Base-by-base conservation (phyloP, 352 stramenopile genomes). In the Globisporangium iwayamae region DNA sequence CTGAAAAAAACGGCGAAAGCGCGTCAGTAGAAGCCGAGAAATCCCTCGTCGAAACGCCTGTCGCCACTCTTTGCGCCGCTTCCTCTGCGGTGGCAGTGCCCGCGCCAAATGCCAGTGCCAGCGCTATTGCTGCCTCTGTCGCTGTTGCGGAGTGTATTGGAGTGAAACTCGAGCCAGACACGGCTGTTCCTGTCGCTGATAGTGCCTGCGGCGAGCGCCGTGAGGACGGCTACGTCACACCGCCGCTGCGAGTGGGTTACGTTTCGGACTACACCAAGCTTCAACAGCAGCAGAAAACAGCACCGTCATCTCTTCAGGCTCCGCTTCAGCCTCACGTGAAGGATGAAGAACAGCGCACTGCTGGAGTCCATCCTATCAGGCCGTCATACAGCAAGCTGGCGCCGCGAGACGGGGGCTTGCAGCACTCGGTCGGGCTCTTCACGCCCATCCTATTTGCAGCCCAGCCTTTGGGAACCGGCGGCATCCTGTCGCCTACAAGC, bases 141-240 rank as follows among this genome's bases (percentile, higher is more conserved):
- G 4, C 30, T 43, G 8, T 10, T 30, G 18, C 7, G 6, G 46
- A 8, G 46, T 52, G 1, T 56, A 18, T 18, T 5, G 39, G 3
- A 11, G 34, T 30, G n/a, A 30, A 52, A 6, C 7, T 4, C 2
- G 46, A 52, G 32, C 25, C 56, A 13, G 5, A 16, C 3, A n/a
- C 30, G 4, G 38, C 4, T 38, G 3, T 25, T 39, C 22, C 38
- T 22, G 41, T 20, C 4, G 54, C 20, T 4, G 20, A 10, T 50
- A n/a, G 16, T n/a, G 25, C 13, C 18, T 14, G 8, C 47, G 47
- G 41, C 39, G 56, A 32, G 4, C 58, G 32, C 11, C 45, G 39
- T 4, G 61, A 67, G 28, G 51, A 61, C 45, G 61, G 61, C 6
- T 67, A 61, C 30, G 45, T 67, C 41, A 67, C 61, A 22, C 61